Evolutionary conservation across 495 filamentous ascomycete species (phyloP).

Genomic region (Barbatosphaeria neglecta): DNA sequence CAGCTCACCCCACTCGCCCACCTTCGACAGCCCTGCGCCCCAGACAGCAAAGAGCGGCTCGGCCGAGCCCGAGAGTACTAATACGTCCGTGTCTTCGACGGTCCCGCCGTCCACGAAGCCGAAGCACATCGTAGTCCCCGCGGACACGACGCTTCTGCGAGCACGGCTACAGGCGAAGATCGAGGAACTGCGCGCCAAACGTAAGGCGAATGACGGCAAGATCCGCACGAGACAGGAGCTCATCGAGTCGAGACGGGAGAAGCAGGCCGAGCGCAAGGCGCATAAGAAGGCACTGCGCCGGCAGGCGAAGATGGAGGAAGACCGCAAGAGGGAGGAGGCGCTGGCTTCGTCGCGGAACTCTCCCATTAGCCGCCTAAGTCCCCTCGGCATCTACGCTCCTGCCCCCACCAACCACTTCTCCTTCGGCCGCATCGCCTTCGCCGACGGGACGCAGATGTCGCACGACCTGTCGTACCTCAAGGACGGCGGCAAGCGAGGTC

Average conservation of each 20-base stretch:
- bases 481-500: constrained; percentile 46
- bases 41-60: constrained; percentile 26
- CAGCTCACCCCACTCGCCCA: constrained; percentile 48
- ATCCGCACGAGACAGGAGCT: constrained; percentile 77
- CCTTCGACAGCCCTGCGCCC: constrained; percentile 47
- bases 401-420: constrained; percentile 53
- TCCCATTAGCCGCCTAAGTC: constrained; percentile 46
- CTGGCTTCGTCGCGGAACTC: constrained; percentile 52
- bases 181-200: constrained; percentile 63
- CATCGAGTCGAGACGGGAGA: constrained; percentile 75
- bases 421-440: constrained; percentile 79
- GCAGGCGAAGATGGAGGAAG: constrained; percentile 65
- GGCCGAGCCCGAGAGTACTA: constrained; percentile 42
- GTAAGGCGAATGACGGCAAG: constrained; percentile 77
- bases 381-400: constrained; percentile 49
- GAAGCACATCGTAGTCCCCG: constrained; percentile 40
- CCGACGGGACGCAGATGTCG: constrained; percentile 68
- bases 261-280: constrained; percentile 71
- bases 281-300: constrained; percentile 74
- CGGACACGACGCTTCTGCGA: constrained; percentile 57
- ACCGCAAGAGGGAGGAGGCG: constrained; percentile 46
- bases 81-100: constrained; percentile 62
- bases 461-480: constrained; percentile 51
- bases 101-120: constrained; percentile 46
- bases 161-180: constrained; percentile 70